Base-by-base conservation (phyloP, 2,329 filamentous ascomycete species). In the Raffaelea arxii region DNA sequence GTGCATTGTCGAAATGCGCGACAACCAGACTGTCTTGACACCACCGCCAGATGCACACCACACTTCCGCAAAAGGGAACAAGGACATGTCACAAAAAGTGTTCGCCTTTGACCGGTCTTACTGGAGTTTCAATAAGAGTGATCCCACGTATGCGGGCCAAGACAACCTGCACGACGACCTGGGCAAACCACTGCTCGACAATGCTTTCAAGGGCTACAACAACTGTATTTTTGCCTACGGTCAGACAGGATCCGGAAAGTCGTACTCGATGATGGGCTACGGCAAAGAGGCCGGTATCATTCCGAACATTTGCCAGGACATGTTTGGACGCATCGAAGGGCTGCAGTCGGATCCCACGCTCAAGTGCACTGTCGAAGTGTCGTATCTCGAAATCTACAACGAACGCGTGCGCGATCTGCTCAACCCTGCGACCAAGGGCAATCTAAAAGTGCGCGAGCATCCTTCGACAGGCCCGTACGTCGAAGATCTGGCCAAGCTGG, bases 331-430 rank as follows among this genome's bases (percentile, higher is more conserved):
- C 46, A 96, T 98, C 61, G 84, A 91, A 54, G 78, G 80, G 38
- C 75, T 78, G 24, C 74, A 78, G 46, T 82, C 86, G 54, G 84
- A 94, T 58, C 85, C 85, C 46, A 94, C 92, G 65, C 88, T 95
- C 62, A 94, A 87, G 55, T 98, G 96, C 73, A 92, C 91, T 58
- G 92, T 98, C 53, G 85, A 92, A 52, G 92, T 97, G 24, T 96
- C 90, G 4, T 98, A 98, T 69, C 97, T 98, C 59, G 92, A 98
- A 63, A 92, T 98, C 51, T 98, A 98, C 76, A 98, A 98, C 66
- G 92, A 98, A 68, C 92, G 97, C 65, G 92, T 98, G 43, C 86
- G 92, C 49, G 92, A 98, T 61, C 71, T 98, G 30, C 78, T 98
- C 40, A 84, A 81, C 47, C 84, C 86, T 51, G 74, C 86, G 5